Percentiles rank a stretch among this genome's conserved stretches.
Conservation (phyloP, 2,329 filamentous ascomycete species). For the Xylaria sp. region DNA sequence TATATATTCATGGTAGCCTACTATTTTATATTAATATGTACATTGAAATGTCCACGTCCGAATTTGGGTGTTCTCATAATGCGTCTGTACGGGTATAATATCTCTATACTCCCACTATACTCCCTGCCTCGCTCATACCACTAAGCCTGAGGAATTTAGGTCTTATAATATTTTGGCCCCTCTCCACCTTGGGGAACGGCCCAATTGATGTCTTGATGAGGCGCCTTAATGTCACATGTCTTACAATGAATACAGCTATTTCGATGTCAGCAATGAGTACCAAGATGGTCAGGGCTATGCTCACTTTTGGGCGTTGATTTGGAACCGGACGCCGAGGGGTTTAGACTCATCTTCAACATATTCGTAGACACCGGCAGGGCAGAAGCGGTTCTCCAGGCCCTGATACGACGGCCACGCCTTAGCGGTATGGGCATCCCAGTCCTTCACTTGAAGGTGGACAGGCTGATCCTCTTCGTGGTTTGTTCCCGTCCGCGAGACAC, state of each 20-base stretch:
- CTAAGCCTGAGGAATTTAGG: conserved; percentile 7
- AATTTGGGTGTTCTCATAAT: background rate
- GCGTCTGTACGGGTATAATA: conserved; percentile 17
- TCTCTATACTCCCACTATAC: conserved; percentile 3
- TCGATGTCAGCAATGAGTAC: conserved; percentile 36
- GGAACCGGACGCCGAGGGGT: conserved; percentile 87
- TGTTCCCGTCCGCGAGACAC: conserved; percentile 91
- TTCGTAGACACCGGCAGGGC: conserved; percentile 96
- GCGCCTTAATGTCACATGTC: conserved; percentile 98
- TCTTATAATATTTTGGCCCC: conserved; percentile 74
- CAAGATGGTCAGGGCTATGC: conserved; percentile 46
- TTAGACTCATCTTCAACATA: conserved; percentile 93
- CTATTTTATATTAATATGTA: conserved; percentile 23
- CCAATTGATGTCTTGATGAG: conserved; percentile 97
- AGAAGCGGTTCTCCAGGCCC: conserved; percentile 95
- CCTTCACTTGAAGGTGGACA: conserved; percentile 90
- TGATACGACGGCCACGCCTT: conserved; percentile 86
- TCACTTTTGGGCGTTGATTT: conserved; percentile 98
- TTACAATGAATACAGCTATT: conserved; percentile 97
- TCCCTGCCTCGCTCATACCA: background rate
- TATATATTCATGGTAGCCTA: background rate
- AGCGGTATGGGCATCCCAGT: conserved; percentile 90
- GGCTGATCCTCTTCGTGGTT: conserved; percentile 99
- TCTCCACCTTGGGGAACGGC: conserved; percentile 91
- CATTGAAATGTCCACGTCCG: conserved; percentile 10